These are phyloP conservation scores for Acanthamoeba culbertsoni DNA, from an alignment of 208 protist genomes.

Conservation along the genomic window DNA sequence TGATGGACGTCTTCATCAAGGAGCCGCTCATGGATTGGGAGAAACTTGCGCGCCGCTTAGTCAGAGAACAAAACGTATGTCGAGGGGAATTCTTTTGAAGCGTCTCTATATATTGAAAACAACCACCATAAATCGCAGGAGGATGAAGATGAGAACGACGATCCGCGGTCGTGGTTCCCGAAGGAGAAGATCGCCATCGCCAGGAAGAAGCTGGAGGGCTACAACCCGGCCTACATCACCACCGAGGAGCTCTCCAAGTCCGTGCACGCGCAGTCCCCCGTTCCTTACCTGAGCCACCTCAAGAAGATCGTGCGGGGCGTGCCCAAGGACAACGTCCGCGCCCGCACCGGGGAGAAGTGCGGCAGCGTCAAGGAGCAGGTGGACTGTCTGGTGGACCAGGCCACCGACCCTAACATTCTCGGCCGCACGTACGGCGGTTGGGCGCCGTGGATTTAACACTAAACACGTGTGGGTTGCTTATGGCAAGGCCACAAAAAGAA, in stretches of 20 bases:
- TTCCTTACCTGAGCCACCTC: conserved; percentile 27
- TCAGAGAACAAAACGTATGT: conserved; percentile 63
- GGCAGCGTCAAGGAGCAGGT: conserved; percentile 70
- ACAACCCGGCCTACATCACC: conserved; percentile 78
- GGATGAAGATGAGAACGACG: conserved; percentile 58
- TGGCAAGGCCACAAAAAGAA: not conserved
- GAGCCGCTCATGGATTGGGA: conserved; percentile 88
- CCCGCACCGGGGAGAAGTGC: conserved; percentile 55
- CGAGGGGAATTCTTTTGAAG: not conserved
- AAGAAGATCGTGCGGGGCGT: conserved; percentile 69
- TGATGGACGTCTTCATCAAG: conserved; percentile 90
- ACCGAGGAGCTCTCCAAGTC: conserved; percentile 64
- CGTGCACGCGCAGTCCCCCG: conserved; percentile 57
- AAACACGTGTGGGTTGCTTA: not conserved
- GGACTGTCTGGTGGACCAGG: conserved; percentile 86
- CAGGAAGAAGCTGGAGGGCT: conserved; percentile 75
- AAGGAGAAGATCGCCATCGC: conserved; percentile 80
- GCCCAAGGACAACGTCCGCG: conserved; percentile 67
- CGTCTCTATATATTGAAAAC: too few relatives aligned
- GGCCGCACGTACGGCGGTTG: conserved; percentile 81
- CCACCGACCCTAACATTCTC: conserved; percentile 88
- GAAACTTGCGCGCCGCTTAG: conserved; percentile 66
- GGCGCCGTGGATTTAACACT: conserved; percentile 63
- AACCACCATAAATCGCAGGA: too few relatives aligned
- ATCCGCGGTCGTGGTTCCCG: conserved; percentile 72